Evolutionary conservation across 768 basidiomycete genomes (phyloP), one percentile per base, ranked within the genome.

Genomic region (Clitopilus hobsonii): DNA sequence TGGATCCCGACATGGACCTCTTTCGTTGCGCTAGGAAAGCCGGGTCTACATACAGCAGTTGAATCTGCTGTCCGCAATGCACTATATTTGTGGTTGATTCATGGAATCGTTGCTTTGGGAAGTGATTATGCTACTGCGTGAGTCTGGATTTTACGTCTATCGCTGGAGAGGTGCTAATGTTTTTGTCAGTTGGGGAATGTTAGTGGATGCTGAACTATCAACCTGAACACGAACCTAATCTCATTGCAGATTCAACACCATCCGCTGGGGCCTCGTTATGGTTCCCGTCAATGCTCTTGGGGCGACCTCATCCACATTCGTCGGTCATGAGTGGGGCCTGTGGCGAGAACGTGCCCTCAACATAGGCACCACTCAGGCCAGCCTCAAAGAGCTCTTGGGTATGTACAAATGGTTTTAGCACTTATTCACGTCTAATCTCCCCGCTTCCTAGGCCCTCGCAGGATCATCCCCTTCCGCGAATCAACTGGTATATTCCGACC

Each of bases 221-320:
- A 24, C 27, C 11, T 8, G 27, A n/a, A 14, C 27, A 52, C 22
- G 27, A 8, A 16, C 13, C n/a, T 14, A 36, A 2, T 36, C n/a
- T 36, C 32, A 14, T 30, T 30, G 5, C 14, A 45, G 63, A 3
- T 66, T 66, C 38, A 64, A 61, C 47, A 66, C 63, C 6, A 66
- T 66, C 41, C 58, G 63, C 6, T 66, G 65, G 65, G 65, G 65
- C 22, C 53, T 66, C 25, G 55, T 66, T 22, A 66, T 63, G 64
- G 62, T 65, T 27, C 62, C 62, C 24, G 59, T 65, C 20, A 49
- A 58, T 10, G 60, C 61, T 6, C 55, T 66, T 7, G 60, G 60
- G 26, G 58, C 60, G 3, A 63, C 63, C 1, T 64, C 61, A 20
- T 57, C 51, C 26, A 53, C 65, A 30, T 66, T 66, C 45, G 63